phyloP scores from a whole-genome alignment of 2,329 filamentous ascomycete genomes.

The Penicillium corylophilum region DNA sequence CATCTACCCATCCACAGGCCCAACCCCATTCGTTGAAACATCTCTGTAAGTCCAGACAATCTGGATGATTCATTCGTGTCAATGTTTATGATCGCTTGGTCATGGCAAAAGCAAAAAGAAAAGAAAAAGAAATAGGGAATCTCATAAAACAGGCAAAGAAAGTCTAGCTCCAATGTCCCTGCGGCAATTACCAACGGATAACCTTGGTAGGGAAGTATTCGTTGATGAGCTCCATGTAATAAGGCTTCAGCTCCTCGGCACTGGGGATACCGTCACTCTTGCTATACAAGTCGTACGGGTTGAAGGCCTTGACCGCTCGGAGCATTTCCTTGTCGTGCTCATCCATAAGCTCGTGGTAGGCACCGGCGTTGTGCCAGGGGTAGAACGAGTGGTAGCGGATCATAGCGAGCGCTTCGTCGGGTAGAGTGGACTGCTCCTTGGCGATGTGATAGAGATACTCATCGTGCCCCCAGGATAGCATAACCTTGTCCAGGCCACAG shows the following conservation, averaged over 20 bases:
- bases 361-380: conserved; percentile 81
- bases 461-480: conserved; percentile 76
- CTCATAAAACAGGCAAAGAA: conserved; percentile 11
- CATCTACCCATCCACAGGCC: no score
- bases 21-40: no score
- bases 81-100: conserved; percentile 15
- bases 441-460: conserved; percentile 70
- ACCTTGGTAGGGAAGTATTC: conserved; percentile 70
- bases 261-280: conserved; percentile 81
- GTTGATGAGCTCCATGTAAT: conserved; percentile 72
- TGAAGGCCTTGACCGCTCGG: conserved; percentile 79
- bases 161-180: background rate
- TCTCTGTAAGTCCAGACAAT: no score
- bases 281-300: conserved; percentile 88
- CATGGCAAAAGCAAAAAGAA: conserved; percentile 9
- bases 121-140: no score
- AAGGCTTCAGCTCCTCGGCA: conserved; percentile 74
- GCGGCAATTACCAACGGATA: conserved; percentile 61
- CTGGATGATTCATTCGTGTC: no score
- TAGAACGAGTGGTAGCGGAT: conserved; percentile 93
- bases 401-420: conserved; percentile 83
- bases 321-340: conserved; percentile 78
- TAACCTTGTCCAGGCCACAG: conserved; percentile 81
- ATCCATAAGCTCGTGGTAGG: conserved; percentile 80
- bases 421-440: conserved; percentile 76